A percentile compares a stretch with the other conserved stretches of the same genome.
Evolutionary conservation across 2,329 filamentous ascomycete genomes (phyloP).

Genomic region (Lecanicillium sp.): DNA sequence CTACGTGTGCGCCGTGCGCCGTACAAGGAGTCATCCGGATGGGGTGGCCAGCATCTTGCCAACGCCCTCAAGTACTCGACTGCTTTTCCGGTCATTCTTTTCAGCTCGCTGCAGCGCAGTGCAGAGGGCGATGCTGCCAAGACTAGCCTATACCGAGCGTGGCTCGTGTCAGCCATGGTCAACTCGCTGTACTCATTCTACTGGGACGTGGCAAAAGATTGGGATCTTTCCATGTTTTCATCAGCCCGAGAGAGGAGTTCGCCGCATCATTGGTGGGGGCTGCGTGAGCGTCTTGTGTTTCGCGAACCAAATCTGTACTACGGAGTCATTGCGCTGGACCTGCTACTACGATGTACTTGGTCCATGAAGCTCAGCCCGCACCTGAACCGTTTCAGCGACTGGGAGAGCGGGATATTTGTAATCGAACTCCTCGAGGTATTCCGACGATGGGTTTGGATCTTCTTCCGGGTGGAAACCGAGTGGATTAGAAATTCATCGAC

Average conservation of each 20-base stretch:
- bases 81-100: constrained; percentile 82
- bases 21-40: constrained; percentile 50
- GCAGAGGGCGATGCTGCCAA: constrained; percentile 33
- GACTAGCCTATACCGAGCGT: constrained; percentile 43
- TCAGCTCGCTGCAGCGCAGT: constrained; percentile 66
- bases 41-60: constrained; percentile 80
- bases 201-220: constrained; percentile 95
- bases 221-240: constrained; percentile 83
- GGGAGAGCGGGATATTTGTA: constrained; percentile 81
- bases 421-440: constrained; percentile 82
- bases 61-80: constrained; percentile 95
- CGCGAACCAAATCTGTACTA: constrained; percentile 72
- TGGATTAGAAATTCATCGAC: constrained; percentile 56
- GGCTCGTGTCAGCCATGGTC: constrained; percentile 64
- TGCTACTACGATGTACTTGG: constrained; percentile 84
- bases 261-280: constrained; percentile 63
- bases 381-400: constrained; percentile 74
- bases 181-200: constrained; percentile 97
- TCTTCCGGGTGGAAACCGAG: constrained; percentile 90
- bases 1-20: constrained; percentile 56
- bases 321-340: constrained; percentile 65
- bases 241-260: constrained; percentile 45
- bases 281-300: constrained; percentile 69
- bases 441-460: constrained; percentile 93
- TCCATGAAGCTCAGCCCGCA: constrained; percentile 76